Percentiles rank a stretch among this genome's conserved stretches.
Evolutionary conservation across 2,329 filamentous ascomycete genomes (phyloP).

Genomic region (Fusarium virguliforme): DNA sequence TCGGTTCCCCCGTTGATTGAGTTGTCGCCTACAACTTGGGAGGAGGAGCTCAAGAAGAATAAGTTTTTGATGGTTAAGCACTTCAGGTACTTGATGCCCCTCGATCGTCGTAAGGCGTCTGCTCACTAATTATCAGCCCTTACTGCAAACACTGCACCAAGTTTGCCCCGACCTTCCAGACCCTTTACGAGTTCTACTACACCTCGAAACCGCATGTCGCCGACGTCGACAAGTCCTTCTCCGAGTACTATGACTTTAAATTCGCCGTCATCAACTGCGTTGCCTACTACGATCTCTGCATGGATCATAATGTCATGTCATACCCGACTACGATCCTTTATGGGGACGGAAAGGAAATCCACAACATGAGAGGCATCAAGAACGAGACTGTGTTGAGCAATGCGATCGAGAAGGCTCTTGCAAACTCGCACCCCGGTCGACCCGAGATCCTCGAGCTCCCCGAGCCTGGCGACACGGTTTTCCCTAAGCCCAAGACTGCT

Average conservation of each 20-base stretch:
- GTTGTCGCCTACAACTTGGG: conserved; percentile 71
- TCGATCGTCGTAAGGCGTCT: conserved; percentile 4
- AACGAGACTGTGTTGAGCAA: conserved; percentile 76
- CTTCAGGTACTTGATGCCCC: conserved; percentile 71
- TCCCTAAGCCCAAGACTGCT: conserved; percentile 50
- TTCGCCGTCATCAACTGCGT: conserved; percentile 91
- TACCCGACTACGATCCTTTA: conserved; percentile 87
- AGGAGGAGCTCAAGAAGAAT: conserved; percentile 68
- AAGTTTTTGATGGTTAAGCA: conserved; percentile 74
- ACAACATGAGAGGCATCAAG: conserved; percentile 77
- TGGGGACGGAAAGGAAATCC: conserved; percentile 80
- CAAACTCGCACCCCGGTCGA: conserved; percentile 84
- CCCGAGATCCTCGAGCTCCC: conserved; percentile 79
- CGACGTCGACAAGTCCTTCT: conserved; percentile 75
- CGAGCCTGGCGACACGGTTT: conserved; percentile 74
- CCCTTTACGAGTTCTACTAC: conserved; percentile 94
- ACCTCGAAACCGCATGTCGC: conserved; percentile 81
- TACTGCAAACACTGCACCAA: conserved; percentile 81
- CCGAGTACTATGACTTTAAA: conserved; percentile 88
- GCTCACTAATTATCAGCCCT: conserved; percentile 61
- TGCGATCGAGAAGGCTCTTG: conserved; percentile 83
- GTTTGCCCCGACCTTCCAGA: conserved; percentile 90
- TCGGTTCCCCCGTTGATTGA: conserved; percentile 77
- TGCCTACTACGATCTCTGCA: conserved; percentile 85
- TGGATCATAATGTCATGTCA: conserved; percentile 74